phyloP scores from a whole-genome alignment of 257 asterid species.

The Przewalskia tangutica region DNA sequence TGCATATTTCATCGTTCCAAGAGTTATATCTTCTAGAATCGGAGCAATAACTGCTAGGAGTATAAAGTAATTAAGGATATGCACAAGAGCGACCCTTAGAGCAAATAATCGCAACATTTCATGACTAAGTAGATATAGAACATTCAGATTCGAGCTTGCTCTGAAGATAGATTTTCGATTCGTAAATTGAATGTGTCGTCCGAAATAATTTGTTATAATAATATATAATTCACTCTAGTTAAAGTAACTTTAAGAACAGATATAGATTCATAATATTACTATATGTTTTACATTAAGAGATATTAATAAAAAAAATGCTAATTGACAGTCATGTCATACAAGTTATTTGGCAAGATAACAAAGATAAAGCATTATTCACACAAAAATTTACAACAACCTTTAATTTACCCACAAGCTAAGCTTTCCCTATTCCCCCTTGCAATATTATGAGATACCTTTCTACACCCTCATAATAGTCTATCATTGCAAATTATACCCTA shows the following conservation, averaged over 20 bases:
- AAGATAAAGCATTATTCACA: constrained; percentile 30
- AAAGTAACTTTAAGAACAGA: not conserved
- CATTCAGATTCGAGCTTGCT: not conserved
- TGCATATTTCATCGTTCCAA: not conserved
- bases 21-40: not conserved
- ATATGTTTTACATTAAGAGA: not conserved
- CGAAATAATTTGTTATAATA: not conserved
- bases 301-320: not conserved
- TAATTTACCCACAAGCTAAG: not conserved
- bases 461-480: not conserved
- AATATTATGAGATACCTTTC: constrained; percentile 19
- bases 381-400: constrained; percentile 29
- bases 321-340: constrained; percentile 3
- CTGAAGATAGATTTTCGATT: not conserved
- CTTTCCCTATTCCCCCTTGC: constrained; percentile 5
- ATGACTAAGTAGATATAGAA: not conserved
- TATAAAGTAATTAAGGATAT: not conserved
- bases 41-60: not conserved
- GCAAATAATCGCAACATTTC: not conserved
- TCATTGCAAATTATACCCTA: constrained; percentile 36
- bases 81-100: not conserved
- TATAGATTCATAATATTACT: not conserved
- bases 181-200: not conserved
- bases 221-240: not conserved
- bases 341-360: constrained; percentile 10